Base-by-base conservation (phyloP, 176 grass and related monocot genomes). In the Echinochloa phyllopogon region DNA sequence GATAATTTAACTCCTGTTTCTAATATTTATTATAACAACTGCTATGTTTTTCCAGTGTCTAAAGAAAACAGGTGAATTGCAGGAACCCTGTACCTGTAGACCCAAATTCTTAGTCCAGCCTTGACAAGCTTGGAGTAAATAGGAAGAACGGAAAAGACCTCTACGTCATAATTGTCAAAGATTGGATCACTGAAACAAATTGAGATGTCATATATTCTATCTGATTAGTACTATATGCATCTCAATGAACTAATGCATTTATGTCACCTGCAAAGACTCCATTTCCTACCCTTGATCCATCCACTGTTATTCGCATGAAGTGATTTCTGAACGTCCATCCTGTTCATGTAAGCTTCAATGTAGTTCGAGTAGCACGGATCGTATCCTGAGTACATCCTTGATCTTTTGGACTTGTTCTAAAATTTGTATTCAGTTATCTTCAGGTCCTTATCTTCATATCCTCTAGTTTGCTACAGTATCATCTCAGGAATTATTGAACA, bases 41-140 rank as follows among this genome's bases (percentile, higher is more conserved):
- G 12, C 13, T 47, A 27, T 65, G 17, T 44, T 73, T 23, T 20
- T 85, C n/a, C 12, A 6, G 11, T 55, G 17, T 40, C 9, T 11
- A 53, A 76, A 65, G 6, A 0, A 84, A 44, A 56, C 7, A n/a
- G 29, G 24, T 56, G 20, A 43, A 58, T 27, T 69, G 15, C 43
- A 86, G 47, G 79, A 78, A 14, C 8, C 85, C 50, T 15, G 51
- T 78, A 97, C 92, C 95, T 97, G 88, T 97, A 97, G 37, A 94
- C 43, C 92, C 95, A 97, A 74, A 97, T 86, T 78, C 88, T 91
- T 71, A 97, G 75, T 7, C 95, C 95, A 74, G 88, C 95, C 74
- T 89, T 92, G 42, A 92, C 63, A 42, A 94, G 95, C 73, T 94
- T 94, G 12, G 83, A 89, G 90, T 97, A 94, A 86, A 97, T 94